A percentile compares a stretch with the other conserved stretches of the same genome.
Conservation (phyloP, 1,284 basidiomycete genomes). For the Ganoderma lingzhi region DNA sequence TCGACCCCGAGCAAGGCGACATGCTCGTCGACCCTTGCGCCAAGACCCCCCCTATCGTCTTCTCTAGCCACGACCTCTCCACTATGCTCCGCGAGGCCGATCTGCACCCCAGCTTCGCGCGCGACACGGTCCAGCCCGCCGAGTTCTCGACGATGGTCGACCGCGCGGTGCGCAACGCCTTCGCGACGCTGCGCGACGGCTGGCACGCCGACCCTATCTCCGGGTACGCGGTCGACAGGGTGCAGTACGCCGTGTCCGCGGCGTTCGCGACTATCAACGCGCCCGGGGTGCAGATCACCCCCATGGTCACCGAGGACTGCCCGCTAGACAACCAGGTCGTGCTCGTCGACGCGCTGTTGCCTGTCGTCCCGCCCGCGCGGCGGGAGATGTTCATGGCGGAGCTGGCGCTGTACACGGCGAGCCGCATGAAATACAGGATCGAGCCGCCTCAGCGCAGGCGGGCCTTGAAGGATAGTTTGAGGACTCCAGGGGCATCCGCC, state of each 20-base stretch:
- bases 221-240: constrained; percentile 8
- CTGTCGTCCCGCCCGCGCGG: constrained; percentile 5
- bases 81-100: constrained; percentile 42
- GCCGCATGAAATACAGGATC: constrained; percentile 3
- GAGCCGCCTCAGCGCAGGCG: constrained; percentile 1
- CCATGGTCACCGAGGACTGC: constrained; percentile 23
- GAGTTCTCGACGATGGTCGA: constrained; percentile 23
- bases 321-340: constrained; percentile 30
- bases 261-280: constrained; percentile 20
- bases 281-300: constrained; percentile 7
- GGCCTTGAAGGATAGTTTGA: background rate
- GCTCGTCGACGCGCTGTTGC: constrained; percentile 21
- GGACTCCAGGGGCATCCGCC: background rate
- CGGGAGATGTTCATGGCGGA: constrained; percentile 10
- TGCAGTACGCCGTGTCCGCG: constrained; percentile 18
- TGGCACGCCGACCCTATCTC: background rate
- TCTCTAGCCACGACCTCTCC: constrained; percentile 36
- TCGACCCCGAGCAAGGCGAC: constrained; percentile 21
- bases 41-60: constrained; percentile 31
- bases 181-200: constrained; percentile 14
- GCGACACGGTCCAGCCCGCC: constrained; percentile 23
- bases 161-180: constrained; percentile 32
- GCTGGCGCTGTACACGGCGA: constrained; percentile 5
- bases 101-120: constrained; percentile 36
- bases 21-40: constrained; percentile 41